Conservation (phyloP, 352 stramenopile genomes). For the Globisporangium carolinianum region DNA sequence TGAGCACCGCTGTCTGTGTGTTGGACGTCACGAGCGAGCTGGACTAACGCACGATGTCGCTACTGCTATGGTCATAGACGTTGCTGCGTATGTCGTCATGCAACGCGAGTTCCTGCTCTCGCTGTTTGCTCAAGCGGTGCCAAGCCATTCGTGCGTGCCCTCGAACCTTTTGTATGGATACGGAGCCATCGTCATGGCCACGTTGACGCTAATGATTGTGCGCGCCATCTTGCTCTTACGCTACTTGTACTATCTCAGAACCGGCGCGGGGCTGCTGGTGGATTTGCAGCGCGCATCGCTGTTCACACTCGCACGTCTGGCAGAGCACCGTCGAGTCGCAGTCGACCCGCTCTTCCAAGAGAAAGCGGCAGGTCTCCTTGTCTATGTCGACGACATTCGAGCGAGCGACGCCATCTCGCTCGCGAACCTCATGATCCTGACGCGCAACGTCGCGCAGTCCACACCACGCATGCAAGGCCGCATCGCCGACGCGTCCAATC, state of each 20-base stretch:
- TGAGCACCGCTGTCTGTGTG: neutral
- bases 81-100: constrained; percentile 5
- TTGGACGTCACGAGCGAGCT: too few relatives aligned
- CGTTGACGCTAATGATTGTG: neutral
- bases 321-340: constrained; percentile 20
- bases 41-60: neutral
- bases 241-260: neutral
- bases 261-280: neutral
- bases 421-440: constrained; percentile 24
- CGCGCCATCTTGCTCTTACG: neutral
- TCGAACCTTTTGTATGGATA: too few relatives aligned
- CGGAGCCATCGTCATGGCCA: too few relatives aligned
- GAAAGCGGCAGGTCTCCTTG: constrained; percentile 16
- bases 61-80: neutral
- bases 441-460: constrained; percentile 17
- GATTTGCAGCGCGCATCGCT: constrained; percentile 20
- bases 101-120: constrained; percentile 9
- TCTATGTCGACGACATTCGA: neutral
- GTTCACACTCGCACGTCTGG: constrained; percentile 22
- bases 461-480: constrained; percentile 20
- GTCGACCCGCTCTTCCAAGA: constrained; percentile 24
- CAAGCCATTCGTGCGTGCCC: too few relatives aligned
- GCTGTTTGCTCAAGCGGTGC: constrained; percentile 3
- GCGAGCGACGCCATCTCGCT: constrained; percentile 5
- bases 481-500: constrained; percentile 14